Evolutionary conservation across 306 rosid species (phyloP).

Genomic region (Prunus padus): DNA sequence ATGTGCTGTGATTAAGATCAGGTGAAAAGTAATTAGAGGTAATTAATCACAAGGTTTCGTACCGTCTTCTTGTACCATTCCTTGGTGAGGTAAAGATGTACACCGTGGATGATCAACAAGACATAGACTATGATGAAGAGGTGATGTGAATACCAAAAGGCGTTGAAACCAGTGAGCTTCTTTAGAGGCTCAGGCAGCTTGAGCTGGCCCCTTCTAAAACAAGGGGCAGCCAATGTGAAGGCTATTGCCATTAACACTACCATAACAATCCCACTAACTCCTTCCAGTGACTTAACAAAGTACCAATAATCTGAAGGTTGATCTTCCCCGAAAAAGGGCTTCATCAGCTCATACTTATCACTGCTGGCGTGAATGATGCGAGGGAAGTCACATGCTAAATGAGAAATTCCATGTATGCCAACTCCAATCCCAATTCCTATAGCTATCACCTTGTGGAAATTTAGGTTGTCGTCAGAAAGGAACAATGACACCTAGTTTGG

Average conservation of each 20-base stretch:
- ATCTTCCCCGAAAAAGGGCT: slow-evolving; percentile 37
- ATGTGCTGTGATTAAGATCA: not conserved
- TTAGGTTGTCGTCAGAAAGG: slow-evolving; percentile 62
- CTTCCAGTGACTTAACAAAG: slow-evolving; percentile 51
- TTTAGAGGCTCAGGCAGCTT: slow-evolving; percentile 44
- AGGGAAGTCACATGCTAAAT: slow-evolving; percentile 53
- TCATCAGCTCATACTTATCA: slow-evolving; percentile 37
- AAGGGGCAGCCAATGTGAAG: slow-evolving; percentile 56
- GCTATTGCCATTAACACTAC: slow-evolving; percentile 57
- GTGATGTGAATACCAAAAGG: slow-evolving; percentile 78
- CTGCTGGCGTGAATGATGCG: slow-evolving; percentile 36
- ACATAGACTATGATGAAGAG: slow-evolving; percentile 59
- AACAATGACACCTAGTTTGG: slow-evolving; percentile 39
- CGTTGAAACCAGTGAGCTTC: slow-evolving; percentile 64
- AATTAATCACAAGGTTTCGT: slow-evolving; percentile 17
- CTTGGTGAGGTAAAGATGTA: slow-evolving; percentile 48
- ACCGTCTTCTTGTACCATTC: slow-evolving; percentile 72
- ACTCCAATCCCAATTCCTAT: slow-evolving; percentile 37
- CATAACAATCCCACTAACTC: slow-evolving; percentile 44
- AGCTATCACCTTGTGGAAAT: slow-evolving; percentile 57
- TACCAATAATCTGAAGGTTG: slow-evolving; percentile 49
- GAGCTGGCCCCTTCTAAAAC: slow-evolving; percentile 56
- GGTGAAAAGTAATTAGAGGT: not conserved
- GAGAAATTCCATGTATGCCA: slow-evolving; percentile 40
- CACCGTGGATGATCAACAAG: slow-evolving; percentile 55